Conservation (phyloP, 305 asterid genomes). For the Fraxinus paxiana region DNA sequence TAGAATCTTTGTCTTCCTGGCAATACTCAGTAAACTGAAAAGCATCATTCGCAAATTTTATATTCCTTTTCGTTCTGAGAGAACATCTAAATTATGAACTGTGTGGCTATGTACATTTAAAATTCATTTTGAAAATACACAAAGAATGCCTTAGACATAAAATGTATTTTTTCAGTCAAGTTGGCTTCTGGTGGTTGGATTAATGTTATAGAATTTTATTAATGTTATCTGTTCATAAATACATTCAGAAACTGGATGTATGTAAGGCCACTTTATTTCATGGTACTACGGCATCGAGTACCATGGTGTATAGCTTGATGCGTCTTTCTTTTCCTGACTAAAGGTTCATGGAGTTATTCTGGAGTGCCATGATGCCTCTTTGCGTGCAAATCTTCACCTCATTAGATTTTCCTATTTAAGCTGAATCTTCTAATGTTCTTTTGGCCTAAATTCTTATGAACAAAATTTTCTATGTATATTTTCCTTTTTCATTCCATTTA, state of each 20-base stretch:
- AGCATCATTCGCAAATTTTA: background rate
- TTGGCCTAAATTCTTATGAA: background rate
- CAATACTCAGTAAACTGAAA: background rate
- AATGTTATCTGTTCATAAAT: background rate
- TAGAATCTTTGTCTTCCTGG: background rate
- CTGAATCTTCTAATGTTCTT: background rate
- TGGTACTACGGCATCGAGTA: background rate
- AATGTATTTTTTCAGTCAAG: background rate
- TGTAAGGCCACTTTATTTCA: background rate
- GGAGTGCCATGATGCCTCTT: constrained; percentile 2
- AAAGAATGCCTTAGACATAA: background rate
- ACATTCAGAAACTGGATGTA: background rate
- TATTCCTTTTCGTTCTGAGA: background rate
- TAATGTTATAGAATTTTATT: background rate
- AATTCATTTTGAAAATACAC: background rate
- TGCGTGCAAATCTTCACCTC: background rate
- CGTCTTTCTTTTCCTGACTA: background rate
- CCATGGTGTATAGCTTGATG: background rate
- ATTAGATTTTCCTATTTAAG: background rate
- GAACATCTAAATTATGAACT: background rate
- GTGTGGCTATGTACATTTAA: background rate
- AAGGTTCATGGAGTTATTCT: constrained; percentile 7
- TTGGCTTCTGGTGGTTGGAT: background rate
- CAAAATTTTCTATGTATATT: background rate
- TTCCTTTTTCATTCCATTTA: constrained; percentile 7